These are phyloP conservation scores for Vitis cinerea DNA, from an alignment of 164 flowering plant genomes.

Conservation along the genomic window DNA sequence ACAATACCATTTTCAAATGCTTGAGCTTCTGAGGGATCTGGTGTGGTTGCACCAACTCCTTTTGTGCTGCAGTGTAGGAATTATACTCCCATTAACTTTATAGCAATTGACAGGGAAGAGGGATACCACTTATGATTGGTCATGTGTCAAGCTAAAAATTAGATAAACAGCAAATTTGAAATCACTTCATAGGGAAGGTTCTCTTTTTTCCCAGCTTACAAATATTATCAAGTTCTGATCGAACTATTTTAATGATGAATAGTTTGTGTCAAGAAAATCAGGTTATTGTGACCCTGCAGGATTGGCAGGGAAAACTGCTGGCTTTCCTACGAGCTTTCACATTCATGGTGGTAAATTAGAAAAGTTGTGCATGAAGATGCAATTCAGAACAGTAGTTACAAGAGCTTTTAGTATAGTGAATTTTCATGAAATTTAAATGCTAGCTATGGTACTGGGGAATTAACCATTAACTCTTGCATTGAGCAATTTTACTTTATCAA, in stretches of 20 bases:
- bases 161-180: neutral
- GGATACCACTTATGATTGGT: no score
- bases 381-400: no score
- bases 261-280: no score
- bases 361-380: neutral
- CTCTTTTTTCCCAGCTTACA: no score
- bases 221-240: no score
- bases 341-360: neutral
- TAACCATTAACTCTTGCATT: neutral
- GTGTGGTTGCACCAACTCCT: conserved; percentile 82
- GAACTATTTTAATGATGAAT: no score
- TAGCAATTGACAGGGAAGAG: neutral
- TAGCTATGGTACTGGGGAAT: neutral
- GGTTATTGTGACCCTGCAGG: no score
- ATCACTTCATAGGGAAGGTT: no score
- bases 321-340: neutral
- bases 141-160: neutral
- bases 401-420: no score
- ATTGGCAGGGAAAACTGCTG: neutral
- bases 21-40: conserved; percentile 58
- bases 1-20: conserved; percentile 65
- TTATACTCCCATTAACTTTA: neutral
- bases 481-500: neutral
- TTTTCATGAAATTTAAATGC: no score
- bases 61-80: conserved; percentile 66